These are phyloP conservation scores for Penicillium sp. DNA, from an alignment of 2,329 filamentous ascomycete genomes.

Conservation along the genomic window DNA sequence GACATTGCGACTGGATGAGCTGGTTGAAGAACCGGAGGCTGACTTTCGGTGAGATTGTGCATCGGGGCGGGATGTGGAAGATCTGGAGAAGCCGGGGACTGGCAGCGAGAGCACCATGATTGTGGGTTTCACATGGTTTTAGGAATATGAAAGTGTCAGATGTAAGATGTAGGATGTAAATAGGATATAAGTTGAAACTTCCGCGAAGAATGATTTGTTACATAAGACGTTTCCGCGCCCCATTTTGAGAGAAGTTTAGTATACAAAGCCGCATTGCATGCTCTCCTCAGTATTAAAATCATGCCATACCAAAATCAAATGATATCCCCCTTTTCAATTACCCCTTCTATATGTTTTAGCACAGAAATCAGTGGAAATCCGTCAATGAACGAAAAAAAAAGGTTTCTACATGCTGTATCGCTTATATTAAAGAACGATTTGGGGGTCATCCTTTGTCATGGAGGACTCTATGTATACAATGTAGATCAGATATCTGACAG, in stretches of 20 bases:
- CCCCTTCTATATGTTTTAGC: too few species aligned
- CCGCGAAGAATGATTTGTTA: background rate
- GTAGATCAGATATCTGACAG: background rate
- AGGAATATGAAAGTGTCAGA: background rate
- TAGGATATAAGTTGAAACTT: background rate
- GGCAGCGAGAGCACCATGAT: conserved; percentile 42
- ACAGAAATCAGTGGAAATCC: too few species aligned
- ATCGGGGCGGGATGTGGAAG: conserved; percentile 30
- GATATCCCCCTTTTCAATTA: too few species aligned
- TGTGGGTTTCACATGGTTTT: conserved; percentile 29
- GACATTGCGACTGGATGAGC: conserved; percentile 11
- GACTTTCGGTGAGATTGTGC: conserved; percentile 16
- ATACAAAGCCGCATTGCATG: too few species aligned
- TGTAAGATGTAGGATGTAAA: background rate
- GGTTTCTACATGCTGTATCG: too few species aligned
- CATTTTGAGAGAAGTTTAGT: too few species aligned
- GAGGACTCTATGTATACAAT: too few species aligned
- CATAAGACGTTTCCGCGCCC: background rate
- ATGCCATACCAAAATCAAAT: too few species aligned
- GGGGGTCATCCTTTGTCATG: too few species aligned
- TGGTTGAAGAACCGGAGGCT: conserved; percentile 11
- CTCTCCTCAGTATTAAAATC: too few species aligned
- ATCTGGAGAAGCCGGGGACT: conserved; percentile 37
- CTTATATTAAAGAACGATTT: too few species aligned
- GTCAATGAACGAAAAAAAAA: too few species aligned